Base-by-base conservation (phyloP, 208 protist genomes). In the Leishmania amazonensis region DNA sequence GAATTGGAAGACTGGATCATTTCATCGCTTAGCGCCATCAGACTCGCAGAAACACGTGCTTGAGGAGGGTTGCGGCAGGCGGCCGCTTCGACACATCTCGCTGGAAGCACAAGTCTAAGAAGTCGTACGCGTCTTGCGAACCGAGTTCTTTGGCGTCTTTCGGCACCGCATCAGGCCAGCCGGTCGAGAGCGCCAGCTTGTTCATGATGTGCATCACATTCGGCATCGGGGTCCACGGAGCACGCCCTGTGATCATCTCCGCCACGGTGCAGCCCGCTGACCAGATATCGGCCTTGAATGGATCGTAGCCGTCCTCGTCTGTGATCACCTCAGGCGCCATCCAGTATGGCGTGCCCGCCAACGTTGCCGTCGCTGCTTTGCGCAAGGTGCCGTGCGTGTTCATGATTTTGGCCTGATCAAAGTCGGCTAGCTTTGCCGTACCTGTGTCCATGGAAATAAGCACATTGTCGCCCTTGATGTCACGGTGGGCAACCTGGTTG, bases 381-480 rank as follows among this genome's bases (percentile, higher is more conserved):
- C 90, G 93, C 40, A 96, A 83, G 8, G 93, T 96, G 75, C 91
- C 88, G 83, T 95, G 89, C 1, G 93, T 94, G 92, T 97, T 88
- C 96, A 99, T 89, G 68, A 96, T 94, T 83, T 98, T 98, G 8
- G 98, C 97, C 65, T 99, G 98, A 75, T 99, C 99, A 89, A 99
- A 99, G 87, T 99, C 99, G 0, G 98, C 98, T 49, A 99, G 93
- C 85, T 99, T 99, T 28, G 99, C 98, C 73, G 93, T 93, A 42
- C 96, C 96, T 2, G 96, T 96, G 86, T 98, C 96, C 91, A 97
- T 97, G 51, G 96, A 98, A 75, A 98, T 97, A 76, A 98, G 93
- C 40, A 98, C 73, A 81, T 98, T 98, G 79, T 98, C 96, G 13
- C 96, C 96, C 84, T 98, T 98, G 72, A 98, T 94, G 75, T 98